Conservation (phyloP, 1,139 yeast species). For the Yamadazyma sp. region DNA sequence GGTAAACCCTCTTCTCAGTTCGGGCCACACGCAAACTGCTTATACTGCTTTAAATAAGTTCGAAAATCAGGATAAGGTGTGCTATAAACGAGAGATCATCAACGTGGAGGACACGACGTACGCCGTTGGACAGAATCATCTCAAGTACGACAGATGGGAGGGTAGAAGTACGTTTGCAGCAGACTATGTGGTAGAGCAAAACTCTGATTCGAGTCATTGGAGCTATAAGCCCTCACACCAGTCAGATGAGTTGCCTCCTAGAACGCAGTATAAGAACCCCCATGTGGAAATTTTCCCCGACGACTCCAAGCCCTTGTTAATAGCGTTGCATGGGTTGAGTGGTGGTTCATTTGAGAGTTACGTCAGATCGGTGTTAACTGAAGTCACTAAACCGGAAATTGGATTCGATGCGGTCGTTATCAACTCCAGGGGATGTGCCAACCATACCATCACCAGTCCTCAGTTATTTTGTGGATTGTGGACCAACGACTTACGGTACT, state of each 20-base stretch:
- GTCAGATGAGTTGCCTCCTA: conserved; percentile 38
- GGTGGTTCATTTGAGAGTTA: conserved; percentile 66
- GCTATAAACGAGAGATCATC: conserved; percentile 39
- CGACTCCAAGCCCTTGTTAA: conserved; percentile 50
- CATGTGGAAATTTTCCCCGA: conserved; percentile 19
- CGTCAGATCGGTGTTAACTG: conserved; percentile 43
- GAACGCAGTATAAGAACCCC: conserved; percentile 43
- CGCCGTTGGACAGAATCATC: conserved; percentile 23
- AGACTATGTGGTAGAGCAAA: conserved; percentile 33
- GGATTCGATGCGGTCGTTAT: conserved; percentile 55
- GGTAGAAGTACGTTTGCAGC: conserved; percentile 43
- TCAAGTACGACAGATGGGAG: conserved; percentile 42
- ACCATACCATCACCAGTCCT: conserved; percentile 57
- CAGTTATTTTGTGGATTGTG: conserved; percentile 59
- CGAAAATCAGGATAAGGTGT: conserved; percentile 33
- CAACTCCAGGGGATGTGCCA: conserved; percentile 62
- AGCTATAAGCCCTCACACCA: conserved; percentile 35
- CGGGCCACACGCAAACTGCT: conserved; percentile 50
- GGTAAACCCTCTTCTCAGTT: conserved; percentile 38
- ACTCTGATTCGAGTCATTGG: conserved; percentile 25
- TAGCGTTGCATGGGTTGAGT: conserved; percentile 59
- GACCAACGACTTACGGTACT: conserved; percentile 60
- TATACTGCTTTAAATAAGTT: conserved; percentile 43
- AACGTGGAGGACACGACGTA: conserved; percentile 27
- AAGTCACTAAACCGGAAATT: conserved; percentile 31